Base-by-base conservation (phyloP, 495 filamentous ascomycete genomes). In the Trichoderma asperelloides region DNA sequence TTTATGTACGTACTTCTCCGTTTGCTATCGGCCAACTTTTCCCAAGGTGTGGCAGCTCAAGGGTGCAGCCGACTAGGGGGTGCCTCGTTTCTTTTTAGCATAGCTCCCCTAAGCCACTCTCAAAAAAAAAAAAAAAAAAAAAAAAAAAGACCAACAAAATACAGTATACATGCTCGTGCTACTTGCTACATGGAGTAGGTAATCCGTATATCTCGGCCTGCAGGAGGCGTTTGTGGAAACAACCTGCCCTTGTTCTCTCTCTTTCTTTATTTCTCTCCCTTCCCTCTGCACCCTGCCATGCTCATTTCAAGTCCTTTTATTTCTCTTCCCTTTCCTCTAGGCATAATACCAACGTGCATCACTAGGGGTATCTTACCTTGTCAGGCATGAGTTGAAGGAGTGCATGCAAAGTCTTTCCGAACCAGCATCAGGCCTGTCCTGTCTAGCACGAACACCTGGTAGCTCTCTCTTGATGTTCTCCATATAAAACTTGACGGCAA, bases 11-110 rank as follows among this genome's bases (percentile, higher is more conserved):
- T n/a, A 5, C 49, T n/a, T 25, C 49, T 55, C n/a, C 21, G 16
- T n/a, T 27, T 55, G 7, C 21, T 25, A 55, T 55, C 49, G 49
- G 49, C 49, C n/a, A 55, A 55, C 49, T 55, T 55, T 23, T 23
- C n/a, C n/a, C 1, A 47, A 55, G 49, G 49, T 55, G 49, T 55
- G 49, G 49, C 49, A 55, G 49, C 49, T n/a, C 49, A 55, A 55
- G 49, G 49, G n/a, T 55, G 25, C n/a, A 23, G 0, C n/a, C 49
- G 49, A 55, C 49, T 25, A 21, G 49, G 49, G 49, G 33, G 33
- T 37, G 33, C 5, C 33, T 25, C 49, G 41, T 55, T 21, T n/a
- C 49, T 25, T 55, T n/a, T 55, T 5, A 25, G n/a, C 25, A 37
- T 37, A 37, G 33, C 33, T 37, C 33, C 33, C 16, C 49, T 23